Evolutionary conservation across 2,329 filamentous ascomycete genomes (phyloP).

Genomic region (Furcasterigmium furcatum): DNA sequence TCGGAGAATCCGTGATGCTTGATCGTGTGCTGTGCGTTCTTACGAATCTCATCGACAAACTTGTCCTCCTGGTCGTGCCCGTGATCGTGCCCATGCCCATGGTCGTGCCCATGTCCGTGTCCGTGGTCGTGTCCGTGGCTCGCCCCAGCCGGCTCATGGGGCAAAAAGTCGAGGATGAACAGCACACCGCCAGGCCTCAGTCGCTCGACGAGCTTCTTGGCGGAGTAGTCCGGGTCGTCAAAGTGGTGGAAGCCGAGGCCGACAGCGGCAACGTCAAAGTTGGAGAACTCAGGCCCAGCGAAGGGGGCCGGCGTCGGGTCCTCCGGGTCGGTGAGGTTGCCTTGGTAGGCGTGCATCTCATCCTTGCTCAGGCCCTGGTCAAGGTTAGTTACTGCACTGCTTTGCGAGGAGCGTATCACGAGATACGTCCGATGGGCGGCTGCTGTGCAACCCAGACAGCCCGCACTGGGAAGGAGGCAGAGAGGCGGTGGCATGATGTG

Average conservation of each 20-base stretch:
- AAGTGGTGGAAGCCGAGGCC: constrained; percentile 67
- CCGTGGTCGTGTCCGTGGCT: constrained; percentile 13
- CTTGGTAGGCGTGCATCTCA: constrained; percentile 55
- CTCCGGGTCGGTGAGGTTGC: constrained; percentile 49
- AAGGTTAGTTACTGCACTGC: not conserved
- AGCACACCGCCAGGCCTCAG: constrained; percentile 64
- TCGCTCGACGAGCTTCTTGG: constrained; percentile 55
- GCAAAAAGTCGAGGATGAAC: constrained; percentile 65
- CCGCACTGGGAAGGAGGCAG: too few species aligned
- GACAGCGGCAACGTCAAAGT: constrained; percentile 66
- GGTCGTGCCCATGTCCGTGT: constrained; percentile 14
- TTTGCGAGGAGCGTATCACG: not conserved
- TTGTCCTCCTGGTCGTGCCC: too few species aligned
- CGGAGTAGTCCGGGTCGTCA: constrained; percentile 57
- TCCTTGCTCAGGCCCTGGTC: constrained; percentile 41
- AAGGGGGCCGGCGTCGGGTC: constrained; percentile 52
- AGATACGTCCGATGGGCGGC: too few species aligned
- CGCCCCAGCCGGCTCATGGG: constrained; percentile 37
- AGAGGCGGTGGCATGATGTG: too few species aligned
- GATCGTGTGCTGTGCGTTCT: constrained; percentile 43
- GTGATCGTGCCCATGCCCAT: too few species aligned
- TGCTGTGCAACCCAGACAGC: too few species aligned
- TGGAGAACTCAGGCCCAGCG: constrained; percentile 57
- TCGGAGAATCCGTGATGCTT: constrained; percentile 64
- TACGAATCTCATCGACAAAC: not conserved